Conservation (phyloP, 1,284 basidiomycete genomes). For the Malassezia globosa region DNA sequence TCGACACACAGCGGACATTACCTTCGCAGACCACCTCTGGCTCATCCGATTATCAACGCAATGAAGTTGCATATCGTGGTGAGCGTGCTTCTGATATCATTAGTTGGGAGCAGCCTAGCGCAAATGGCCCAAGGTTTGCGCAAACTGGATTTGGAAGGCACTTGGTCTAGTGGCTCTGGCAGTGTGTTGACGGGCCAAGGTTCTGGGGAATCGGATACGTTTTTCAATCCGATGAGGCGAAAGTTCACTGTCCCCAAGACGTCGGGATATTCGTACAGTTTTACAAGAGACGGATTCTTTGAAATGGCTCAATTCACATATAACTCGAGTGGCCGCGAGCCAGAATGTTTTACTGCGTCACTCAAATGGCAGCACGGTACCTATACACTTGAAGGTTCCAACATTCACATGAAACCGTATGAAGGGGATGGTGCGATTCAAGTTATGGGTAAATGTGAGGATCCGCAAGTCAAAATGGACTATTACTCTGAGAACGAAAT, state of each 20-base stretch:
- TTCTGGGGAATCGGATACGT: conserved; percentile 11
- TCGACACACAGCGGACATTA: too few relatives aligned
- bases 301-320: conserved; percentile 34
- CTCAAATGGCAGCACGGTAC: conserved; percentile 45
- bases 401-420: conserved; percentile 27
- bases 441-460: conserved; percentile 3
- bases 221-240: conserved; percentile 41
- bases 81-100: too few relatives aligned
- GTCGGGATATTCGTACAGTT: conserved; percentile 39
- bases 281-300: conserved; percentile 40
- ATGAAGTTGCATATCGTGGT: too few relatives aligned
- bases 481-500: conserved; percentile 4
- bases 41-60: background rate
- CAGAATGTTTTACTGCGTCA: conserved; percentile 37
- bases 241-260: conserved; percentile 33
- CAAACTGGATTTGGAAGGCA: conserved; percentile 18
- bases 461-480: background rate
- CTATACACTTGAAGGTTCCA: conserved; percentile 26
- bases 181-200: conserved; percentile 20
- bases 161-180: conserved; percentile 23
- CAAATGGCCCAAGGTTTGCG: too few relatives aligned
- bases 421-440: conserved; percentile 25
- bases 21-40: too few relatives aligned
- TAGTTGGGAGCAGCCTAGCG: too few relatives aligned
- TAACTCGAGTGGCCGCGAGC: conserved; percentile 28